These are phyloP conservation scores for Mycena chlorophos DNA, from an alignment of 768 basidiomycete genomes.

Conservation along the genomic window DNA sequence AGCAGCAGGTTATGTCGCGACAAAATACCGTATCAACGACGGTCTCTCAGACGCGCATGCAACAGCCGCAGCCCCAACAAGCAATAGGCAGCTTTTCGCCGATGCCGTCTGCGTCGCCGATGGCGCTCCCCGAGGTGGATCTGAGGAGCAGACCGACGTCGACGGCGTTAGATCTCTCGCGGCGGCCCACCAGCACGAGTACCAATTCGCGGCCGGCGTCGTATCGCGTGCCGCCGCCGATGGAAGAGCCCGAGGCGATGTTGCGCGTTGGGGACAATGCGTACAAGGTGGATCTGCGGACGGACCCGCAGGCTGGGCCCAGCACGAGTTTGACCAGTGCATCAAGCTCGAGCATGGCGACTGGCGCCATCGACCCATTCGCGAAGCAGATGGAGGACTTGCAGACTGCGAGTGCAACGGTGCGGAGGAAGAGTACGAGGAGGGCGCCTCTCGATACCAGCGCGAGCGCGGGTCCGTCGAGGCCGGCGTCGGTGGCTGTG, in stretches of 20 bases:
- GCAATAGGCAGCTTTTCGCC: constrained; percentile 8
- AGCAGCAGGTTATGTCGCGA: constrained; percentile 32
- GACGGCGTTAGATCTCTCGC: constrained; percentile 20
- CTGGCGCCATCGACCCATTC: constrained; percentile 55
- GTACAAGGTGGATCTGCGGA: constrained; percentile 64
- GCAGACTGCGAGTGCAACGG: constrained; percentile 45
- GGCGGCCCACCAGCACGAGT: constrained; percentile 22
- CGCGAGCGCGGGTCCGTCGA: constrained; percentile 13
- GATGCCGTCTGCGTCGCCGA: not conserved
- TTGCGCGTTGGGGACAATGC: constrained; percentile 63
- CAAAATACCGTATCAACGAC: constrained; percentile 34
- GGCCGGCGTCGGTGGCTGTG: constrained; percentile 17
- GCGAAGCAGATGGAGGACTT: constrained; percentile 67
- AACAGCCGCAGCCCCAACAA: constrained; percentile 9
- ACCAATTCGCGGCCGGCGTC: constrained; percentile 18
- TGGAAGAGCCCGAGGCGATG: no score
- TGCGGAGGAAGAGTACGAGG: constrained; percentile 46
- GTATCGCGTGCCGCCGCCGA: constrained; percentile 35
- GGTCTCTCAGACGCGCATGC: constrained; percentile 21
- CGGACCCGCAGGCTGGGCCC: constrained; percentile 44
- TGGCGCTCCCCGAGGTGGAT: not conserved
- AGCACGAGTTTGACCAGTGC: constrained; percentile 28
- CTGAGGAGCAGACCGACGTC: not conserved
- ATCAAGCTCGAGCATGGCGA: constrained; percentile 24
- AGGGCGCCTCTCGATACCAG: constrained; percentile 23